Base-by-base conservation (phyloP, 108 stramenopile genomes). In the Cyclotella baltica region DNA sequence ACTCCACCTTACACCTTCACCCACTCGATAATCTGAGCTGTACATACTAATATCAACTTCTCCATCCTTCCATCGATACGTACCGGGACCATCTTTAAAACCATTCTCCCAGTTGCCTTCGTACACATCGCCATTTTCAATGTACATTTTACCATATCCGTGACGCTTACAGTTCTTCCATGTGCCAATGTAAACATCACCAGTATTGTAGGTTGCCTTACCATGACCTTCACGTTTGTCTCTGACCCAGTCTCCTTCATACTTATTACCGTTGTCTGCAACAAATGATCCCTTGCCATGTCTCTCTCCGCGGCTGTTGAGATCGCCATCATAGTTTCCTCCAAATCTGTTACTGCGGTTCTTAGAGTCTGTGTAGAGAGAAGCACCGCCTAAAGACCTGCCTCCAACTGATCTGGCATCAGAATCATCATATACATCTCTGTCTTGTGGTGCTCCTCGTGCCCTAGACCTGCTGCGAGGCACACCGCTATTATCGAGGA, bases 1-100 rank as follows among this genome's bases (percentile, higher is more conserved):
- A 57, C 82, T 86, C 82, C 82, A 86, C 8, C 85, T 70, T 19
- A 75, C 85, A 46, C 85, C 85, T 63, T 83, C 78, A 13, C 85
- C 85, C 0, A 76, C 78, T 19, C 85, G 72, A 76, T 83, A 73
- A 66, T 86, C 85, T 33, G 78, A 69, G 34, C 72, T 83, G 35
- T 83, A 86, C 1, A 56, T 58, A 46, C 73, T 83, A 27, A 86
- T 63, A 75, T 86, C 85, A 9, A 86, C 31, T 70, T 83, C 77
- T n/a, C 82, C 85, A 50, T 86, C 85, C 55, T 78, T 75, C 82
- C 85, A 83, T 53, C 61, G 37, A 40, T 83, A 83, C 22, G 68
- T 80, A 28, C 85, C 85, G n/a, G 74, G 72, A 13, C 85, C 85
- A 76, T 83, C 73, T 53, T 83, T 83, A 38, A 83, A 75, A 23